Conservation (phyloP, 2,329 filamentous ascomycete genomes). For the Fusarium buharicum region DNA sequence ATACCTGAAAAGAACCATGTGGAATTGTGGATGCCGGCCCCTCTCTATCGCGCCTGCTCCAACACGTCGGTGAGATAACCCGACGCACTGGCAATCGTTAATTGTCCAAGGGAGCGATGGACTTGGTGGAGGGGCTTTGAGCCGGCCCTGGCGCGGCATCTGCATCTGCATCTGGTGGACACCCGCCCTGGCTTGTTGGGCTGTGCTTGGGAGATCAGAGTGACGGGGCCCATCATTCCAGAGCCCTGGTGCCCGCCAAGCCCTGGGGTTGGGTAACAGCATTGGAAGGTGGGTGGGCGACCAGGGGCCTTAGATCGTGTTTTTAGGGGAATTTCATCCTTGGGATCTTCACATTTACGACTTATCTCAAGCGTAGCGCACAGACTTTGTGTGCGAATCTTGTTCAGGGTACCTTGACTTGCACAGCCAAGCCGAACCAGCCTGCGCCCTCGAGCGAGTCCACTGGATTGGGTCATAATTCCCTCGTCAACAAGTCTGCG, state of each 20-base stretch:
- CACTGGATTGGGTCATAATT: conserved; percentile 19
- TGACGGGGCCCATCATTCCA: conserved; percentile 40
- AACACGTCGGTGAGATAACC: conserved; percentile 43
- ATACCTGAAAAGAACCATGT: conserved; percentile 18
- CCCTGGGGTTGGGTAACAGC: conserved; percentile 33
- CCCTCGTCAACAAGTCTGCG: conserved; percentile 22
- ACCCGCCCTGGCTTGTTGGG: not conserved
- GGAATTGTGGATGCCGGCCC: conserved; percentile 35
- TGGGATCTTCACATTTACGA: conserved; percentile 36
- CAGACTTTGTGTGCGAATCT: conserved; percentile 22
- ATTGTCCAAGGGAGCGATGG: conserved; percentile 29
- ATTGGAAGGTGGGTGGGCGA: conserved; percentile 29
- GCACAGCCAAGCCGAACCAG: conserved; percentile 15
- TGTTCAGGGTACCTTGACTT: conserved; percentile 15
- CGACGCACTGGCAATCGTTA: conserved; percentile 39
- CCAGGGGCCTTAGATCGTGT: conserved; percentile 29
- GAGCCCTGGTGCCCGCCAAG: conserved; percentile 35
- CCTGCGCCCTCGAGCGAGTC: conserved; percentile 14
- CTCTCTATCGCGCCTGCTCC: conserved; percentile 26
- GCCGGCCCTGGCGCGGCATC: conserved; percentile 31
- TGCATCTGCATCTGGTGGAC: conserved; percentile 1
- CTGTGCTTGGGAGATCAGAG: conserved; percentile 16
- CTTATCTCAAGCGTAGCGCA: conserved; percentile 19
- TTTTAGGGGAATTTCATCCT: conserved; percentile 37
- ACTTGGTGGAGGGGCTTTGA: conserved; percentile 22